Conservation (phyloP, 371 early-diverging fungal genomes). For the Actinomortierella wolfii region DNA sequence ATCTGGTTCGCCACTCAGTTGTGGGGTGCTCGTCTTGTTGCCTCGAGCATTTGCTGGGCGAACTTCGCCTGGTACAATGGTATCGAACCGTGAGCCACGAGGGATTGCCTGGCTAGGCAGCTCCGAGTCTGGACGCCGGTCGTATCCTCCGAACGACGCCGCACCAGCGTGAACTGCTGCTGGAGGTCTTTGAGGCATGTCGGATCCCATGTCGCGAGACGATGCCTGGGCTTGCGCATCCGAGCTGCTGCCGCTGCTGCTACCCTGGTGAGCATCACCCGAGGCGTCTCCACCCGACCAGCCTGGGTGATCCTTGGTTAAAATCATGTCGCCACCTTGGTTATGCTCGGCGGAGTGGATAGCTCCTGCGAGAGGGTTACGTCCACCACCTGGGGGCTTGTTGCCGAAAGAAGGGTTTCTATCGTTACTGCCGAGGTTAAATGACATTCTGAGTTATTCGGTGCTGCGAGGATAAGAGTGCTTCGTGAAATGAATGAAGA, state of each 20-base stretch:
- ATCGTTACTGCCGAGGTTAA: slow-evolving; percentile 34
- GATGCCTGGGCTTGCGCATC: neutral
- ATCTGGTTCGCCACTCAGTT: slow-evolving; percentile 29
- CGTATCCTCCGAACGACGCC: neutral
- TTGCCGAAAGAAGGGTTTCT: slow-evolving; percentile 15
- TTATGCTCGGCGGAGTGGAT: slow-evolving; percentile 17
- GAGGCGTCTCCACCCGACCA: slow-evolving; percentile 15
- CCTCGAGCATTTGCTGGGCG: slow-evolving; percentile 10
- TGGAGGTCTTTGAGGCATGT: neutral
- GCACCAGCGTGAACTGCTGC: neutral
- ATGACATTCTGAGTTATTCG: slow-evolving; percentile 9
- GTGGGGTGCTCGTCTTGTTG: neutral
- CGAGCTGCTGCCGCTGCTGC: neutral
- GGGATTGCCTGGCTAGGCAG: slow-evolving; percentile 29
- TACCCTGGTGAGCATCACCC: too few species aligned
- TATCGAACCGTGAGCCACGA: slow-evolving; percentile 32
- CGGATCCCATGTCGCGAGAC: neutral
- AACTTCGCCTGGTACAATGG: slow-evolving; percentile 25
- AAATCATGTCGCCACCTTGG: slow-evolving; percentile 30
- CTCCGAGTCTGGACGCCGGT: slow-evolving; percentile 12
- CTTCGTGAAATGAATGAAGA: neutral
- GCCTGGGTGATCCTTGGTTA: slow-evolving; percentile 40
- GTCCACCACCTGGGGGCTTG: neutral
- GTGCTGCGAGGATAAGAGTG: neutral
- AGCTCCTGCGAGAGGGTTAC: slow-evolving; percentile 21